Evolutionary conservation across 495 filamentous ascomycete species (phyloP).

Genomic region (Lasiosphaeriaceae sp.): DNA sequence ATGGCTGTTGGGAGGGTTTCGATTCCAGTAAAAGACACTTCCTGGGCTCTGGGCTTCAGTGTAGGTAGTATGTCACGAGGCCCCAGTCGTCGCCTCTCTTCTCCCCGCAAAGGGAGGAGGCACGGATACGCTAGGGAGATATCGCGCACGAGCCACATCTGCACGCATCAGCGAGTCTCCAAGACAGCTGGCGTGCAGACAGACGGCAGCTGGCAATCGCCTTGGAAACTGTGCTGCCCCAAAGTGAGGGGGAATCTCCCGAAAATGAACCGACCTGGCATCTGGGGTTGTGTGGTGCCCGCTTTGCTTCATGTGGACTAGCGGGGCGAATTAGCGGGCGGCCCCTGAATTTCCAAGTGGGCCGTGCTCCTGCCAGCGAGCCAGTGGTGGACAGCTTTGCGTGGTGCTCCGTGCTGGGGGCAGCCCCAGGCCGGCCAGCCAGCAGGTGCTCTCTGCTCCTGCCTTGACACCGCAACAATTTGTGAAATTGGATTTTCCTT

Average conservation of each 20-base stretch:
- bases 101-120: not conserved
- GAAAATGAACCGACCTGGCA: conserved; percentile 6
- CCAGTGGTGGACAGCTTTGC: conserved; percentile 15
- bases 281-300: conserved; percentile 13
- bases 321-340: conserved; percentile 14
- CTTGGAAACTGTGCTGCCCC: not conserved
- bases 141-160: not conserved
- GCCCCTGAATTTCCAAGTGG: conserved; percentile 25
- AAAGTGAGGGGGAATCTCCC: not conserved
- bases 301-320: conserved; percentile 14
- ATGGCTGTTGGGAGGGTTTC: not conserved
- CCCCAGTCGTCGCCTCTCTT: too few relatives aligned
- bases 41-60: too few relatives aligned
- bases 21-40: too few relatives aligned
- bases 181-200: not conserved
- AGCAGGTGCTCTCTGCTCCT: conserved; percentile 14
- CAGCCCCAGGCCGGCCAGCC: conserved; percentile 4
- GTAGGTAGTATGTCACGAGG: too few relatives aligned
- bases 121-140: not conserved
- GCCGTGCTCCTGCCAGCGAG: conserved; percentile 17
- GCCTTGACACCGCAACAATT: conserved; percentile 32
- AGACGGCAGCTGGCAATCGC: not conserved
- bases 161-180: too few relatives aligned
- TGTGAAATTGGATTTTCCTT: conserved; percentile 40
- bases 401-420: conserved; percentile 23